Evolutionary conservation across 345 rosid genomes (phyloP).

Genomic region (Noccaea bulbosa): DNA sequence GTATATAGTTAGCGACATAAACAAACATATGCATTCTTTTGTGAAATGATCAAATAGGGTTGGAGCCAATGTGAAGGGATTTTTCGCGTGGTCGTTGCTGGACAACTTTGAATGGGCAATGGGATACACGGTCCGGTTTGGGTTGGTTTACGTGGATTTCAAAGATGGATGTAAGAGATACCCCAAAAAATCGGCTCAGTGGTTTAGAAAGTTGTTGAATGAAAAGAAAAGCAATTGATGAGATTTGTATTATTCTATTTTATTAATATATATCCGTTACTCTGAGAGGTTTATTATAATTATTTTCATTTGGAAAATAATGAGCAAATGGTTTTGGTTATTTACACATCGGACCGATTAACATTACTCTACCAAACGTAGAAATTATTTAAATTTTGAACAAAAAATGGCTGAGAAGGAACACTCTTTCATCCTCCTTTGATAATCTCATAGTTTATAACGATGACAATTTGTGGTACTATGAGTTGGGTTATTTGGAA

Average conservation of each 20-base stretch:
- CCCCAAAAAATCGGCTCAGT: conserved; percentile 42
- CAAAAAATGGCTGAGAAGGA: background rate
- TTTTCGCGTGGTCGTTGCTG: conserved; percentile 51
- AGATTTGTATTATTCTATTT: background rate
- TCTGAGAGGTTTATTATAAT: background rate
- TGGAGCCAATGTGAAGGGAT: conserved; percentile 53
- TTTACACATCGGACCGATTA: background rate
- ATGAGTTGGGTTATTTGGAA: no score
- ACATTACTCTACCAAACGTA: background rate
- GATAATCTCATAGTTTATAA: background rate
- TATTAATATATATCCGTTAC: background rate
- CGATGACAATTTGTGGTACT: no score
- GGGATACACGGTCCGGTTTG: conserved; percentile 51
- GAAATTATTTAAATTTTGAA: background rate
- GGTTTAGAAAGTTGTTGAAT: conserved; percentile 37
- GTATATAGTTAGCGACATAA: background rate
- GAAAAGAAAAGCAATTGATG: conserved; percentile 34
- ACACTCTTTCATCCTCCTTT: background rate
- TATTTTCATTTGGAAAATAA: conserved; percentile 30
- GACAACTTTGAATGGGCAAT: conserved; percentile 52
- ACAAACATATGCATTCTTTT: background rate
- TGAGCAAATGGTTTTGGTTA: conserved; percentile 3
- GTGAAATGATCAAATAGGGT: conserved; percentile 32
- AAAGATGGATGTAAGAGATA: conserved; percentile 42
- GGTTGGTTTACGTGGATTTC: conserved; percentile 50